Conservation (phyloP, 1,284 basidiomycete genomes). For the Clitocybe nebularis region DNA sequence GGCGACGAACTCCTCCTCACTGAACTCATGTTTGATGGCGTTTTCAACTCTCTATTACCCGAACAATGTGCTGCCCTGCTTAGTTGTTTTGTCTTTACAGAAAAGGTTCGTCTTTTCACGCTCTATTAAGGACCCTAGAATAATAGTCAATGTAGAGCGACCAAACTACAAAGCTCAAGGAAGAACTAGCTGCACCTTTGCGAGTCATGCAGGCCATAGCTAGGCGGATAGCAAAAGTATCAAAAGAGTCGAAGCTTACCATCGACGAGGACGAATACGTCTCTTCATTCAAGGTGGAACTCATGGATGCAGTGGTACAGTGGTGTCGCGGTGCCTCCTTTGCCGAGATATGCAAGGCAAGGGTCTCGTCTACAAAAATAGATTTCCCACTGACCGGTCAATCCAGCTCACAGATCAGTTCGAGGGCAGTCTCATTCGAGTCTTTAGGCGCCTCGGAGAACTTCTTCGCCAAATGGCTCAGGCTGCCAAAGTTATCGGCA, state of each 20-base stretch:
- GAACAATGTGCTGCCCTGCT: slow-evolving; percentile 92
- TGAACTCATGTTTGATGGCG: slow-evolving; percentile 96
- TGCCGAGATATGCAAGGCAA: slow-evolving; percentile 91
- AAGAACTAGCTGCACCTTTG: slow-evolving; percentile 89
- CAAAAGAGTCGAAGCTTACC: slow-evolving; percentile 87
- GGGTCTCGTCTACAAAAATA: neutral
- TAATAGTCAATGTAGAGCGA: slow-evolving; percentile 66
- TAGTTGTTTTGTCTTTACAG: slow-evolving; percentile 95
- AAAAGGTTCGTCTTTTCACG: slow-evolving; percentile 66
- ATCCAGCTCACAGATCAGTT: slow-evolving; percentile 90
- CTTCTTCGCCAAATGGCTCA: slow-evolving; percentile 93
- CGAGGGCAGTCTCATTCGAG: slow-evolving; percentile 92
- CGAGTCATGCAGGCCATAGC: slow-evolving; percentile 96
- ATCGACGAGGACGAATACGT: slow-evolving; percentile 96
- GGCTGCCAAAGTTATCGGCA: slow-evolving; percentile 95
- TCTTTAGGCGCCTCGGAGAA: slow-evolving; percentile 92
- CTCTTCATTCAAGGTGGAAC: slow-evolving; percentile 93
- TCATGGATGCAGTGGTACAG: slow-evolving; percentile 95
- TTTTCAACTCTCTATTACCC: slow-evolving; percentile 86
- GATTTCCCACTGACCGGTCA: slow-evolving; percentile 1
- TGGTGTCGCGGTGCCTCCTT: slow-evolving; percentile 99
- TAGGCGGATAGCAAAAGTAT: slow-evolving; percentile 91
- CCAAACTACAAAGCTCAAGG: slow-evolving; percentile 81
- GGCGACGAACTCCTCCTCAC: slow-evolving; percentile 96
- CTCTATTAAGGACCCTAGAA: neutral